Conservation (phyloP, 2,329 filamentous ascomycete species). For the Stromatinia cepivora region DNA sequence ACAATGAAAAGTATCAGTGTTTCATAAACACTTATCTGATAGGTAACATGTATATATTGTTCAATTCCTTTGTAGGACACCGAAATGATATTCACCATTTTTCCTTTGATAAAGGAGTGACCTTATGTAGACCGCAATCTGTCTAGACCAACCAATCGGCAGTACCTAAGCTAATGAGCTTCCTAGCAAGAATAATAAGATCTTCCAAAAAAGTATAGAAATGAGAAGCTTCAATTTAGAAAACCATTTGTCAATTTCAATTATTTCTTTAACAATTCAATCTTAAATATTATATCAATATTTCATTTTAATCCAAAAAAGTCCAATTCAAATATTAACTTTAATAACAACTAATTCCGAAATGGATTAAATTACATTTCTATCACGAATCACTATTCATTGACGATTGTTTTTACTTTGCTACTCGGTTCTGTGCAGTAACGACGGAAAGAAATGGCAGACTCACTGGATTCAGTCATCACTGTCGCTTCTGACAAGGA, state of each 20-base stretch:
- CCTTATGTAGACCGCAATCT: no score
- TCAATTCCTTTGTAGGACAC: no score
- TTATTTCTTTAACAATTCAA: background rate
- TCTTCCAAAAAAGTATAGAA: conserved; percentile 4
- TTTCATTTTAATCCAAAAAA: background rate
- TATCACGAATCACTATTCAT: background rate
- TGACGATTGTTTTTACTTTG: background rate
- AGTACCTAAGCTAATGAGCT: background rate
- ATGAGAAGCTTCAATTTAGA: conserved; percentile 14
- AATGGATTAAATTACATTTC: background rate
- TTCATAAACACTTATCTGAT: no score
- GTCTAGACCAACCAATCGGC: no score
- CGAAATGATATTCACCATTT: no score
- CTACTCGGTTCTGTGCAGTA: background rate
- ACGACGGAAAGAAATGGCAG: conserved; percentile 18
- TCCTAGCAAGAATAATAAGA: conserved; percentile 1
- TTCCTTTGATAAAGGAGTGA: no score
- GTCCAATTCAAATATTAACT: background rate
- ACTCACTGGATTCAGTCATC: conserved; percentile 19
- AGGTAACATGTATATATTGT: no score
- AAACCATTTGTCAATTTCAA: background rate
- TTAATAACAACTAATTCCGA: background rate
- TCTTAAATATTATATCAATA: background rate
- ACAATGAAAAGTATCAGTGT: no score
- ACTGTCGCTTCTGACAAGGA: conserved; percentile 34